phyloP scores from a whole-genome alignment of 345 rosid species.

The Rhodomyrtus tomentosa region DNA sequence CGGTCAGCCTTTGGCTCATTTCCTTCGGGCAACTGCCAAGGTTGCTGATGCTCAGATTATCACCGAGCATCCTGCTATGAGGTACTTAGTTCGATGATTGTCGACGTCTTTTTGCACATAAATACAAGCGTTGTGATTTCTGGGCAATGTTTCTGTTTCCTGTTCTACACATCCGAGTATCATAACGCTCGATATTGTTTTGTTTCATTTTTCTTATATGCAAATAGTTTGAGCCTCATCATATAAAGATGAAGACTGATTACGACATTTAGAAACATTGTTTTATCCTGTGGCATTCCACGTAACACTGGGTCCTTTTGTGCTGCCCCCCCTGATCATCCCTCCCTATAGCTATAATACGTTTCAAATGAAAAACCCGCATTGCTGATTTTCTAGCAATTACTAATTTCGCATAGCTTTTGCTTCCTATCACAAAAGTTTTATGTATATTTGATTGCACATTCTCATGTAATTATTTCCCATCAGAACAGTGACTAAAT shows the following conservation, averaged over 20 bases:
- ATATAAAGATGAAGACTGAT: background rate
- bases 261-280: background rate
- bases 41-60: conserved; percentile 94
- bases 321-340: background rate
- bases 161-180: background rate
- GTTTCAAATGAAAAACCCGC: background rate
- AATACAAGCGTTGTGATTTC: background rate
- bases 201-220: background rate
- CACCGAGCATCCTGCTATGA: conserved; percentile 64
- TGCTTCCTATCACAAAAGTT: background rate
- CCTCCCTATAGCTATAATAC: background rate
- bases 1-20: conserved; percentile 92
- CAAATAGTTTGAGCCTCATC: background rate
- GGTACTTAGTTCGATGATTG: conserved; percentile 14
- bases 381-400: background rate
- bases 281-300: background rate
- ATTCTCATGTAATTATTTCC: background rate
- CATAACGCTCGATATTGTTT: background rate
- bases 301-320: background rate
- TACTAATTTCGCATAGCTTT: background rate
- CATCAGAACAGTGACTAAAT: background rate
- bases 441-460: background rate
- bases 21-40: conserved; percentile 74
- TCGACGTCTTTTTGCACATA: background rate
- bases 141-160: background rate